These are phyloP conservation scores for Entomophthora muscae DNA, from an alignment of 371 early-diverging fungal genomes.

Conservation along the genomic window DNA sequence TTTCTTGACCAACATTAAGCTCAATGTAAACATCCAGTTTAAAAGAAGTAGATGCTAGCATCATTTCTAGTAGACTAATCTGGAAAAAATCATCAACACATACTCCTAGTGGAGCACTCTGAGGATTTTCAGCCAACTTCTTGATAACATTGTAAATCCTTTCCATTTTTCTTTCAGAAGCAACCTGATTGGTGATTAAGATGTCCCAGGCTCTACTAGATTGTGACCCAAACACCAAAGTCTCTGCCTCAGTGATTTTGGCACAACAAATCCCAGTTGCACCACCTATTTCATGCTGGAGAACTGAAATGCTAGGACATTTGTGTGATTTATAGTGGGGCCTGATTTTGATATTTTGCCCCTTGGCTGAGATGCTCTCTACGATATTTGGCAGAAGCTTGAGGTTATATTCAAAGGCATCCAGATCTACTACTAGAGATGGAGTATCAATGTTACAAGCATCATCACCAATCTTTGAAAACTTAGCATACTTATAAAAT, in stretches of 20 bases:
- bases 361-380: neutral
- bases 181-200: neutral
- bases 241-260: conserved; percentile 4
- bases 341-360: neutral
- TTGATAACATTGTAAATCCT: neutral
- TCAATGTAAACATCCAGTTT: neutral
- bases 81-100: neutral
- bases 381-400: neutral
- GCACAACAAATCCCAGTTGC: conserved; percentile 7
- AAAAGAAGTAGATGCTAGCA: neutral
- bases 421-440: neutral
- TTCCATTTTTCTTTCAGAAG: neutral
- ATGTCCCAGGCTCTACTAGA: neutral
- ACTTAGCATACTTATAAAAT: too few species aligned
- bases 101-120: neutral
- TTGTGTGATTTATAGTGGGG: conserved; percentile 8
- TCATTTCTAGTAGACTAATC: neutral
- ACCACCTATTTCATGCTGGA: neutral
- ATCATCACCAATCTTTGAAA: conserved; percentile 4
- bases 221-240: neutral
- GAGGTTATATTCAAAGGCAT: conserved; percentile 1
- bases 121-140: neutral
- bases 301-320: neutral
- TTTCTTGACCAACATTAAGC: conserved; percentile 6
- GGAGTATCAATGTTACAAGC: neutral